Percentiles rank a stretch among this genome's conserved stretches.
These are phyloP conservation scores for Fremontodendron californicum DNA, from an alignment of 345 rosid species.

Conservation along the genomic window DNA sequence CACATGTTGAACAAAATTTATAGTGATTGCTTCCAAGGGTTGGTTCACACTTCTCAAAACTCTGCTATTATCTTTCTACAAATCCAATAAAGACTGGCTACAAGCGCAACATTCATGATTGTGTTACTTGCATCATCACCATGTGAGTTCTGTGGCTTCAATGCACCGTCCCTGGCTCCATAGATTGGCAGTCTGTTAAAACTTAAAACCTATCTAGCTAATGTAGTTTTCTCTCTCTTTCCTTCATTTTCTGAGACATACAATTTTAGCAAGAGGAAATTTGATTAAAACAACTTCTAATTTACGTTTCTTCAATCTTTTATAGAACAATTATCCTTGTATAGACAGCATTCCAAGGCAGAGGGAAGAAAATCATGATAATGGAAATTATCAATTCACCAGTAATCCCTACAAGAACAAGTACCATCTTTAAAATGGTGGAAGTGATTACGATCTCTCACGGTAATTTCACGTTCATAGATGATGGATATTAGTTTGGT, in stretches of 20 bases:
- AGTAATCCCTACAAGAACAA: constrained; percentile 72
- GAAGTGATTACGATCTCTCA: constrained; percentile 61
- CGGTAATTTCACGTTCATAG: constrained; percentile 58
- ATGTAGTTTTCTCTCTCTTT: background rate
- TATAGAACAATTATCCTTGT: background rate
- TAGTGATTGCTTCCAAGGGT: too few species aligned
- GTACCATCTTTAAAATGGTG: constrained; percentile 78
- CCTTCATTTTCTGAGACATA: background rate
- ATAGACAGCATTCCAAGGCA: background rate
- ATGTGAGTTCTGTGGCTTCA: background rate
- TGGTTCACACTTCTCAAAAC: too few species aligned
- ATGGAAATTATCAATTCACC: constrained; percentile 42
- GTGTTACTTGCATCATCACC: background rate
- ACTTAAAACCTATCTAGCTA: background rate
- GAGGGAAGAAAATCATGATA: background rate
- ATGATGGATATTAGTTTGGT: constrained; percentile 61
- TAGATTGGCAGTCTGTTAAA: background rate
- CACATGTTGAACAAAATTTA: too few species aligned
- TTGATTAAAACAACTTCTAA: too few species aligned
- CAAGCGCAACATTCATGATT: background rate
- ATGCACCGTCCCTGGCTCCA: background rate
- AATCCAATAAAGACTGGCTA: too few species aligned
- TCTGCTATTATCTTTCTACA: too few species aligned
- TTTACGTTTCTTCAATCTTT: too few species aligned
- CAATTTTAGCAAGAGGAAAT: background rate